Evolutionary conservation across 139 green algal species (phyloP), one percentile per base, ranked within the genome.

Genomic region (Coelastrella sp.): DNA sequence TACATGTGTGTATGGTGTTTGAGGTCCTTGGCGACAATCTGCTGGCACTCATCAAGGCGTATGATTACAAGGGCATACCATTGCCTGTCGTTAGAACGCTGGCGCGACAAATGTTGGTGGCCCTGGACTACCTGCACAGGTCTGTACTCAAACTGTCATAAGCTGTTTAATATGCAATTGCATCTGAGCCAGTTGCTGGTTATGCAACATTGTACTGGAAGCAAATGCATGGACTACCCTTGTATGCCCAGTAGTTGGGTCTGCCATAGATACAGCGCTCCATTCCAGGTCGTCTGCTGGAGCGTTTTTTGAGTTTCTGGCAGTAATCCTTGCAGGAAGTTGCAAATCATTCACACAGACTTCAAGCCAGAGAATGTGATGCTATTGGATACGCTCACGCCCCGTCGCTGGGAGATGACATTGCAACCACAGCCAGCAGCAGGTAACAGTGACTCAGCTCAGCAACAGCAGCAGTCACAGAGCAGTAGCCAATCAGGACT

Each of bases 1-100:
- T 66, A 9, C 98, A 99, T 87, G 94, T 99, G 40, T 99, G 98
- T 91, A 98, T 99, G 93, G 94, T 99, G 32, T 99, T 99, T 85
- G 97, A 99, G 91, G 89, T 90, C 37, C 80, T 95, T 5, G 91
- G 91, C 3, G 89, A 94, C 79, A 94, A 95, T 86, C 79, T 94
- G 59, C 85, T 96, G 43, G 87, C 90, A 27, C 90, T 95, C 27
- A 93, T 97, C 62, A 95, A 95, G 79, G 90, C 88, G 21, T 96
- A 92, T 77, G 86, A 95, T 85, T 98, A 98, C 91, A 83, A 89
- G 50, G 97, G 97, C 34, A 93, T 99, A 23, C 97, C 97, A 0
- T 84, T 99, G 45, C 81, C 88, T 32, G 83, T 96, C 4, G 97
- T 99, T 21, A 91, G 89, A 57, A 92, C 95, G 64, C 83, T 99